These are phyloP conservation scores for Stipa capillata DNA, from an alignment of 176 grass and related monocot genomes.

Conservation along the genomic window DNA sequence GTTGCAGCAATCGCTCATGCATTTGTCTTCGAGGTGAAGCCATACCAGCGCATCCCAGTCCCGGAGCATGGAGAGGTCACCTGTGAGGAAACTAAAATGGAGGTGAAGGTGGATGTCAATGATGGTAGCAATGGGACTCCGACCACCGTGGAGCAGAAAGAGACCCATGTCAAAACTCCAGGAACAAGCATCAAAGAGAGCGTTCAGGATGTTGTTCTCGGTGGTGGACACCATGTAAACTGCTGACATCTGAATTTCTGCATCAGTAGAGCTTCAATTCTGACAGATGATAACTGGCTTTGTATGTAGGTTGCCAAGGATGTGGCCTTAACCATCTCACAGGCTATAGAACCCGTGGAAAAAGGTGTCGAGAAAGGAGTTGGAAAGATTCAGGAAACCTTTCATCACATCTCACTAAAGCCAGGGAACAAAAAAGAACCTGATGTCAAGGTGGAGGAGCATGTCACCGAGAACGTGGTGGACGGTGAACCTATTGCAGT, in stretches of 20 bases:
- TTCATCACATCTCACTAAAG: conserved; percentile 50
- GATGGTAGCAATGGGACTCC: neutral
- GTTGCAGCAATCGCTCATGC: conserved; percentile 60
- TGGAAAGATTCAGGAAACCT: conserved; percentile 67
- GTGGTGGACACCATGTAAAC: conserved; percentile 66
- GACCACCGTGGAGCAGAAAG: conserved; percentile 39
- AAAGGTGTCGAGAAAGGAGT: conserved; percentile 79
- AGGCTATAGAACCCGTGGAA: conserved; percentile 74
- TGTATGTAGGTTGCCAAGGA: conserved; percentile 66
- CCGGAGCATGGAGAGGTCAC: conserved; percentile 22
- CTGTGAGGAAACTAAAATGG: conserved; percentile 30
- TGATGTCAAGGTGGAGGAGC: conserved; percentile 46
- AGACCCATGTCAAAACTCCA: conserved; percentile 50
- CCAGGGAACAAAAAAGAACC: conserved; percentile 34
- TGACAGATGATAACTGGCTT: neutral
- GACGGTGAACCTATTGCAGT: too few relatives aligned
- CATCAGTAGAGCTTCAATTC: neutral
- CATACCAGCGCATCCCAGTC: conserved; percentile 40
- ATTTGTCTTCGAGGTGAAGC: conserved; percentile 58
- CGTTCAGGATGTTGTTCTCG: conserved; percentile 72
- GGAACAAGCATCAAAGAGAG: conserved; percentile 83
- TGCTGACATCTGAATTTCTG: neutral
- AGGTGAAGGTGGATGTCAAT: conserved; percentile 30
- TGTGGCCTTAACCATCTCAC: conserved; percentile 73
- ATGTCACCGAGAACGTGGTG: conserved; percentile 31